Percentiles rank a stretch among this genome's conserved stretches.
Conservation (phyloP, 108 stramenopile genomes). For the Fragilaria crotonensis region DNA sequence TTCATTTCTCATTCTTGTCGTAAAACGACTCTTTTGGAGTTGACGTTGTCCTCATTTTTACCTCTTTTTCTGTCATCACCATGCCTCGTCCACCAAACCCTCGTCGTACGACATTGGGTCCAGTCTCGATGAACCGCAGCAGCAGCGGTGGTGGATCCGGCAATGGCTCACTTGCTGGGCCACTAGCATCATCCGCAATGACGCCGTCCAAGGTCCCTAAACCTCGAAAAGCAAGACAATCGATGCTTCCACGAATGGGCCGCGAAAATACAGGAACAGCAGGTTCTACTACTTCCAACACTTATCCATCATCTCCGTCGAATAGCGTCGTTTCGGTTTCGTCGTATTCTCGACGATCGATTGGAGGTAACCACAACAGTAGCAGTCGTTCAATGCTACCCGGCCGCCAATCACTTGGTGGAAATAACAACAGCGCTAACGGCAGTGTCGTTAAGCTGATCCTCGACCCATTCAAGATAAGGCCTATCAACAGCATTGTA, state of each 20-base stretch:
- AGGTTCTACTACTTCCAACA: conserved; percentile 1
- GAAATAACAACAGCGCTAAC: not conserved
- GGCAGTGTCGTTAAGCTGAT: conserved; percentile 20
- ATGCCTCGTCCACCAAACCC: conserved; percentile 5
- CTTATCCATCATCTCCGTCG: not conserved
- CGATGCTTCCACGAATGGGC: conserved; percentile 39
- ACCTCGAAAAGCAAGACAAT: conserved; percentile 15
- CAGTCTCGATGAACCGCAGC: conserved; percentile 6
- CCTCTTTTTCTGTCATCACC: not conserved
- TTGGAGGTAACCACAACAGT: not conserved
- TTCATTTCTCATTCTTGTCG: too few species aligned
- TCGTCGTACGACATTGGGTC: conserved; percentile 29
- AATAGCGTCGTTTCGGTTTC: not conserved
- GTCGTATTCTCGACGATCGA: not conserved
- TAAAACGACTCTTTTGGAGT: too few species aligned
- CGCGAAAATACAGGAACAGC: conserved; percentile 24
- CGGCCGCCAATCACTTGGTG: not conserved
- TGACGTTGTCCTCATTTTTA: too few species aligned
- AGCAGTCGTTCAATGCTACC: conserved; percentile 5
- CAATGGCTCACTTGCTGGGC: conserved; percentile 10
- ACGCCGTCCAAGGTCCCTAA: conserved; percentile 1
- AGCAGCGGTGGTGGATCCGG: conserved; percentile 9
- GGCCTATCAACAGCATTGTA: conserved; percentile 53
- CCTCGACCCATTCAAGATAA: conserved; percentile 67
- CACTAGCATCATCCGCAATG: not conserved